Conservation (phyloP, 2,329 filamentous ascomycete genomes). For the Fulvia fulva region DNA sequence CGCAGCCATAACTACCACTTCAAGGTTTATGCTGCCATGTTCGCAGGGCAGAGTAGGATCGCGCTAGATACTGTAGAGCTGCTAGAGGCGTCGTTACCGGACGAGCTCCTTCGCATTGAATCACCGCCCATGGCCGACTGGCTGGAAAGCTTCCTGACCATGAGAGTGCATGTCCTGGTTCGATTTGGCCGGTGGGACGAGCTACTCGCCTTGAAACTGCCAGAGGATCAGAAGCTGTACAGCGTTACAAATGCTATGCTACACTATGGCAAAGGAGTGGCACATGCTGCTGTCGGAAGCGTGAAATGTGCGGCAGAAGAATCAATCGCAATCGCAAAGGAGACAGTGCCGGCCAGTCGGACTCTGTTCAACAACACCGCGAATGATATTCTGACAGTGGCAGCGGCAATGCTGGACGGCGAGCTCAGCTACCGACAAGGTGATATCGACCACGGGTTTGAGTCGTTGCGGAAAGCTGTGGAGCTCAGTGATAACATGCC, state of each 20-base stretch:
- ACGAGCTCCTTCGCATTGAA: slow-evolving; percentile 59
- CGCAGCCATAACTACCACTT: slow-evolving; percentile 72
- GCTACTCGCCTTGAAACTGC: slow-evolving; percentile 55
- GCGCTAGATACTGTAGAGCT: slow-evolving; percentile 58
- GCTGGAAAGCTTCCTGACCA: slow-evolving; percentile 66
- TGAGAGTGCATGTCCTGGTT: slow-evolving; percentile 65
- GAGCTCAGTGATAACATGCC: slow-evolving; percentile 57
- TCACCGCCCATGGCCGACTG: slow-evolving; percentile 75
- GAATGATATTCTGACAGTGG: slow-evolving; percentile 59
- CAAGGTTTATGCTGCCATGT: slow-evolving; percentile 73
- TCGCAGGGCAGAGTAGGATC: slow-evolving; percentile 61
- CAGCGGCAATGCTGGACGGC: slow-evolving; percentile 63
- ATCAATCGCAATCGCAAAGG: slow-evolving; percentile 48
- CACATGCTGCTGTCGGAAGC: slow-evolving; percentile 56
- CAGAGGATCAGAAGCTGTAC: slow-evolving; percentile 58
- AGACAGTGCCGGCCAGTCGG: slow-evolving; percentile 54
- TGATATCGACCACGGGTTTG: slow-evolving; percentile 51
- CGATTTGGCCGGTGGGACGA: slow-evolving; percentile 72
- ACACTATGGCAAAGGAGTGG: slow-evolving; percentile 66
- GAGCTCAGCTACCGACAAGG: slow-evolving; percentile 67
- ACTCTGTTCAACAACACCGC: slow-evolving; percentile 68
- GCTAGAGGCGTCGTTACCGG: slow-evolving; percentile 61
- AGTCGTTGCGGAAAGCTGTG: slow-evolving; percentile 54
- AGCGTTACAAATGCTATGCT: slow-evolving; percentile 65
- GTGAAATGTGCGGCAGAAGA: slow-evolving; percentile 54